These are phyloP conservation scores for Scheffersomyces segobiensis DNA, from an alignment of 1,139 yeast species.

Conservation along the genomic window DNA sequence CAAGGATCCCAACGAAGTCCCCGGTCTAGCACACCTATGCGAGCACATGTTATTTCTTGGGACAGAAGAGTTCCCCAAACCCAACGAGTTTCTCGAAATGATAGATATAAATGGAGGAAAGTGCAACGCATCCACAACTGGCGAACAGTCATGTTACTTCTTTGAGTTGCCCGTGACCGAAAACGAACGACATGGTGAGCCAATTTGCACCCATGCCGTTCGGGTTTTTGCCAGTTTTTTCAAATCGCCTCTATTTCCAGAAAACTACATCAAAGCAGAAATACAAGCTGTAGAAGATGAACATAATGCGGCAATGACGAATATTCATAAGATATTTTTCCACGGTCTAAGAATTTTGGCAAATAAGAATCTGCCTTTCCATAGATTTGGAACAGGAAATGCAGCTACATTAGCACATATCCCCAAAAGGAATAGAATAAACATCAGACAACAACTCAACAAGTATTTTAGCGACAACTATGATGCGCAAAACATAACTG, in stretches of 20 bases:
- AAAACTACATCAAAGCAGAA: conserved; percentile 47
- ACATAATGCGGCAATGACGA: conserved; percentile 51
- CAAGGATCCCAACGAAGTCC: conserved; percentile 53
- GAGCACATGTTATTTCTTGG: conserved; percentile 69
- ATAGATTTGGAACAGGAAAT: conserved; percentile 50
- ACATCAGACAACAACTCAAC: conserved; percentile 21
- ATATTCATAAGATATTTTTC: conserved; percentile 46
- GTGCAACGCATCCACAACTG: conserved; percentile 67
- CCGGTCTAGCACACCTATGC: conserved; percentile 73
- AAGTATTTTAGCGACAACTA: conserved; percentile 32
- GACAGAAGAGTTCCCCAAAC: conserved; percentile 52
- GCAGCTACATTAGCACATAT: conserved; percentile 25
- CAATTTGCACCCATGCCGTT: conserved; percentile 44
- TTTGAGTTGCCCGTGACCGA: conserved; percentile 56
- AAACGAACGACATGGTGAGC: conserved; percentile 19
- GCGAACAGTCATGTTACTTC: conserved; percentile 60
- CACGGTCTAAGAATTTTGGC: conserved; percentile 60
- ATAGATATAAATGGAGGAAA: conserved; percentile 53
- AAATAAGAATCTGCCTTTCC: conserved; percentile 40
- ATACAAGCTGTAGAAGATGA: conserved; percentile 63
- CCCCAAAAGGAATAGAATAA: conserved; percentile 13
- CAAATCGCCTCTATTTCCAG: conserved; percentile 48
- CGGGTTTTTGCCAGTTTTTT: conserved; percentile 55
- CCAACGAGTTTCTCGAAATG: conserved; percentile 44
- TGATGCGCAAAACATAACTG: conserved; percentile 43